These are phyloP conservation scores for Brassica nigra DNA, from an alignment of 345 rosid genomes.

Conservation along the genomic window DNA sequence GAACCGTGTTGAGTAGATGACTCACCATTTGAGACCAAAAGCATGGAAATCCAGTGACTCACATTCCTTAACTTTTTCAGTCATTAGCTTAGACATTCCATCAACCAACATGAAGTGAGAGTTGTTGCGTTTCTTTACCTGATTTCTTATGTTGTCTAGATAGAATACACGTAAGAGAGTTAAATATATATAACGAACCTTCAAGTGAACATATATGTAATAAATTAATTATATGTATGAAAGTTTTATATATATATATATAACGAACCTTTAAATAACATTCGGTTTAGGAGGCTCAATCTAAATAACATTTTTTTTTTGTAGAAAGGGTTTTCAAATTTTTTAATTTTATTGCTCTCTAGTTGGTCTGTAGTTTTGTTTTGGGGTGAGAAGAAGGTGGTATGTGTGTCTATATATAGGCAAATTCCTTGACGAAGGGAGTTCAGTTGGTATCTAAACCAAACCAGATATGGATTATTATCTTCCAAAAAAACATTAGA, in stretches of 20 bases:
- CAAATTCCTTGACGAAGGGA: background rate
- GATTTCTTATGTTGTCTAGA: background rate
- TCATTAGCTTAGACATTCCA: constrained; percentile 27
- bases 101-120: constrained; percentile 20
- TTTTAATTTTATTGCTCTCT: no score
- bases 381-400: background rate
- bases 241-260: background rate
- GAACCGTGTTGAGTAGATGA: no score
- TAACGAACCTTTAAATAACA: background rate
- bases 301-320: no score
- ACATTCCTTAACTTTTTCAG: background rate
- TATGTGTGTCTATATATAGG: background rate
- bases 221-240: no score
- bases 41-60: background rate
- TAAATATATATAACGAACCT: no score
- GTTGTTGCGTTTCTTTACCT: background rate
- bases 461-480: no score
- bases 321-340: background rate
- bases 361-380: background rate
- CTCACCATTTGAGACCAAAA: constrained; percentile 25
- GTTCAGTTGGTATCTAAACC: no score
- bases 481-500: no score
- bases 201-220: no score
- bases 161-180: background rate
- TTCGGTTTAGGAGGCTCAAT: background rate